Evolutionary conservation across 176 grass and related monocot genomes (phyloP), one percentile per base, ranked within the genome.

Genomic region (Cenchrus purpureus): DNA sequence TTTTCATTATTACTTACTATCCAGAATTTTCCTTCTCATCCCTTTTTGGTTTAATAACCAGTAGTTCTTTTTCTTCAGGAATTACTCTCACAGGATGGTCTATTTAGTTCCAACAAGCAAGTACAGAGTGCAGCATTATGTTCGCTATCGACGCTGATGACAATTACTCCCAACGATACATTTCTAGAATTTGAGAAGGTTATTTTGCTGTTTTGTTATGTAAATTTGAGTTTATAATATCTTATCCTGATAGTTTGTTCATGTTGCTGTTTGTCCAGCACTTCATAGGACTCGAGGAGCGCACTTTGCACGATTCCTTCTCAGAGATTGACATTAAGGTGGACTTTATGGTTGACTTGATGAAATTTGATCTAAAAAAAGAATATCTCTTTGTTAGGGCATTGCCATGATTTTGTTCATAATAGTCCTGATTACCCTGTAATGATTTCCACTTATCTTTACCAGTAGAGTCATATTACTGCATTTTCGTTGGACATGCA

Each of bases 141-240:
- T 73, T 94, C 96, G 29, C 90, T 98, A 83, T 87, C 93, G 16
- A 98, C 89, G 3, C 78, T 98, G 77, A 98, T 98, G 96, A 87
- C 78, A 80, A 92, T 98, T 89, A 90, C 85, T 58, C 93, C 96
- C 17, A 90, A 75, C 50, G 96, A 98, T 74, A 86, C 93, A 89
- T 98, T 94, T 90, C n/a, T 80, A 60, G 93, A 98, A 65, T 98
- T 98, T 89, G 91, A 95, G 70, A 95, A 92, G 88, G 96, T 98
- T 28, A 59, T 76, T 45, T 81, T 75, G 40, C 79, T 37, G 58
- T 53, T 89, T 66, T 28, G 40, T 64, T 71, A 67, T 87, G 79
- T 70, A 16, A 79, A 87, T 59, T 76, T 4, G 61, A 86, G 69
- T 61, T 72, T 87, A 16, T 25, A 73, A 52, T 49, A 19, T 85